Percentiles rank a stretch among this genome's conserved stretches.
Conservation (phyloP, 495 filamentous ascomycete genomes). For the Neurospora sp. region DNA sequence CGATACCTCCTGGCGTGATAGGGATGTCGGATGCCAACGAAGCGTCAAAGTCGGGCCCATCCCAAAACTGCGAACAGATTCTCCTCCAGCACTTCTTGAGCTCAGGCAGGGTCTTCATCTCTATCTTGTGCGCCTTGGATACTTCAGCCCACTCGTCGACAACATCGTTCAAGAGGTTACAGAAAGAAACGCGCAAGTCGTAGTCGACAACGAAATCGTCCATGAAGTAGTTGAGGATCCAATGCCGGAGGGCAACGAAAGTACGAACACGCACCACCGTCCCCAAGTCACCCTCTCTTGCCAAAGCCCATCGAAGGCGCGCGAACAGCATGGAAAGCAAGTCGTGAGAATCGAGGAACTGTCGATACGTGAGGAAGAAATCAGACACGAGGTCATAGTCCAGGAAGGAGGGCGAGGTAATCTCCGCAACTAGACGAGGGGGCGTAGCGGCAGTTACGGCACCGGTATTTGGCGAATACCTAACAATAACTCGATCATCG, state of each 20-base stretch:
- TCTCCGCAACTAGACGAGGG: slow-evolving; percentile 88
- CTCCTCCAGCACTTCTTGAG: slow-evolving; percentile 96
- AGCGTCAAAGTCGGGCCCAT: slow-evolving; percentile 49
- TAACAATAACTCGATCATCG: slow-evolving; percentile 75
- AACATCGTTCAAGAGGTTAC: slow-evolving; percentile 68
- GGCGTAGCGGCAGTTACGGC: slow-evolving; percentile 85
- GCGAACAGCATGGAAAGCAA: slow-evolving; percentile 75
- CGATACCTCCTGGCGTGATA: slow-evolving; percentile 64
- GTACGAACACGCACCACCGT: slow-evolving; percentile 88
- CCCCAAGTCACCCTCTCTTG: slow-evolving; percentile 67
- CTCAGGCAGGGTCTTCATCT: slow-evolving; percentile 85
- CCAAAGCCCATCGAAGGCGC: slow-evolving; percentile 79
- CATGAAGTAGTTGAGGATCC: slow-evolving; percentile 96
- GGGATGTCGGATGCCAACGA: slow-evolving; percentile 53
- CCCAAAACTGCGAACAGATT: slow-evolving; percentile 83
- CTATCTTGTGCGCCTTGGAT: slow-evolving; percentile 49
- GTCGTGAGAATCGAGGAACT: slow-evolving; percentile 66
- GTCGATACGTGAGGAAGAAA: slow-evolving; percentile 93
- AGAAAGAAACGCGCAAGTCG: slow-evolving; percentile 69
- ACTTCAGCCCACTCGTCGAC: slow-evolving; percentile 43
- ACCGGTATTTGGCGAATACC: slow-evolving; percentile 60
- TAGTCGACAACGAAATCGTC: slow-evolving; percentile 91
- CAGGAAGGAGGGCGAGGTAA: slow-evolving; percentile 89
- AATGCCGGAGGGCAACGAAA: slow-evolving; percentile 93
- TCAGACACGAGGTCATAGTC: slow-evolving; percentile 97